Percentiles rank a stretch among this genome's conserved stretches.
Evolutionary conservation across 352 stramenopile genomes (phyloP).

Genomic region (Thraustochytrium sp.): DNA sequence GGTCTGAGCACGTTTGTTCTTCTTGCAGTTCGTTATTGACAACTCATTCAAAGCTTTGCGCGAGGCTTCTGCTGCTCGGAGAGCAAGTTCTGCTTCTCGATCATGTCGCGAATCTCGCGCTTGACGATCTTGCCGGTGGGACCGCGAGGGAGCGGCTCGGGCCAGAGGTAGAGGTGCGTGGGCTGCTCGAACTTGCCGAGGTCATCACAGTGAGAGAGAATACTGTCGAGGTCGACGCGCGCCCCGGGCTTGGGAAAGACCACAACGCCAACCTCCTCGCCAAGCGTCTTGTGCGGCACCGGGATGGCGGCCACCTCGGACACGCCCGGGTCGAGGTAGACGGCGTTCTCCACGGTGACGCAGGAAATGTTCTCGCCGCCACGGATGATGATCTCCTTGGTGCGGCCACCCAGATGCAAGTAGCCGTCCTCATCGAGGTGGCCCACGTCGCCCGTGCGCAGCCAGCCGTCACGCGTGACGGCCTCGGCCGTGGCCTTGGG

Average conservation of each 20-base stretch:
- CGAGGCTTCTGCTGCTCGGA: constrained; percentile 19
- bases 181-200: constrained; percentile 15
- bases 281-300: not conserved
- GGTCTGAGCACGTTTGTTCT: no score
- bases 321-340: not conserved
- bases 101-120: constrained; percentile 17
- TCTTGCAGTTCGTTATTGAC: no score
- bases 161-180: constrained; percentile 6
- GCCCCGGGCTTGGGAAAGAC: not conserved
- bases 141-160: constrained; percentile 22
- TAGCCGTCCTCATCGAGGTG: not conserved
- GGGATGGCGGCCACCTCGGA: not conserved
- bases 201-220: not conserved
- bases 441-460: constrained; percentile 45
- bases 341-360: constrained; percentile 11
- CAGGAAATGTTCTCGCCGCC: no score
- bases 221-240: not conserved
- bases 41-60: no score
- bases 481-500: no score
- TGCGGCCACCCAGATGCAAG: constrained; percentile 35
- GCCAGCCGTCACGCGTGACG: constrained; percentile 10
- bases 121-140: constrained; percentile 38
- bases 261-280: not conserved
- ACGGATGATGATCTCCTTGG: no score
- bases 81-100: not conserved